A percentile compares a stretch with the other conserved stretches of the same genome.
phyloP scores from a whole-genome alignment of 2,329 filamentous ascomycete genomes.

The Penicillium sp. region DNA sequence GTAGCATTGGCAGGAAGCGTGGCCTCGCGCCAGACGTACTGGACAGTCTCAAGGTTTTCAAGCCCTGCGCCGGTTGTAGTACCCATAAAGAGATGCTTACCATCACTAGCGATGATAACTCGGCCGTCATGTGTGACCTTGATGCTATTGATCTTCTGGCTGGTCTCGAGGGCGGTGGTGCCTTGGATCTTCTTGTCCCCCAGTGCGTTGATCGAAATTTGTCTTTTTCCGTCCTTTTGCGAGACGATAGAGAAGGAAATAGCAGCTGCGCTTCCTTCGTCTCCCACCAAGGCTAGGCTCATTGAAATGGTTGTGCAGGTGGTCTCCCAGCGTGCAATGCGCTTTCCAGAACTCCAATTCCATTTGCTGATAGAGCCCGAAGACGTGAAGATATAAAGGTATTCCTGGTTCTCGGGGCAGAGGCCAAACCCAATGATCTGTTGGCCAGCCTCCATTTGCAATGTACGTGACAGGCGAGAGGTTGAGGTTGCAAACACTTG shows the following conservation, averaged over 20 bases:
- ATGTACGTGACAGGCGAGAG: slow-evolving; percentile 73
- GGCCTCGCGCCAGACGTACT: slow-evolving; percentile 55
- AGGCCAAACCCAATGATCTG: slow-evolving; percentile 52
- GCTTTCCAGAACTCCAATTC: slow-evolving; percentile 54
- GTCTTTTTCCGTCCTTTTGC: slow-evolving; percentile 36
- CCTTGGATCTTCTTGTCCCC: slow-evolving; percentile 21
- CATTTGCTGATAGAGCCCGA: slow-evolving; percentile 53
- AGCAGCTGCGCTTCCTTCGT: slow-evolving; percentile 26
- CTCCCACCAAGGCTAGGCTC: slow-evolving; percentile 23
- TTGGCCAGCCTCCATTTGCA: slow-evolving; percentile 53
- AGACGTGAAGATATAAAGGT: slow-evolving; percentile 53
- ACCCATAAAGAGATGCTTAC: slow-evolving; percentile 59
- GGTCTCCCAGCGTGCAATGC: slow-evolving; percentile 44
- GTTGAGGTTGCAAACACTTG: slow-evolving; percentile 78
- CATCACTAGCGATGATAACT: slow-evolving; percentile 38
- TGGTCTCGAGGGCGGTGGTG: slow-evolving; percentile 29
- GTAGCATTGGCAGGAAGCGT: slow-evolving; percentile 60
- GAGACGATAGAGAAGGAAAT: slow-evolving; percentile 39
- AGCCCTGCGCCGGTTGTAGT: slow-evolving; percentile 38
- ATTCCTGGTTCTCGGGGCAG: slow-evolving; percentile 49
- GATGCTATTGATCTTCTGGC: slow-evolving; percentile 26
- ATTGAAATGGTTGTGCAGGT: slow-evolving; percentile 34
- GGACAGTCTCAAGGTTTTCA: slow-evolving; percentile 35
- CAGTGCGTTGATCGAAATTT: slow-evolving; percentile 27
- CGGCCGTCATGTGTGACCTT: slow-evolving; percentile 30